Percentiles rank a stretch among this genome's conserved stretches.
Conservation (phyloP, 352 stramenopile species). For the Thalassiosira livingstoniorum region DNA sequence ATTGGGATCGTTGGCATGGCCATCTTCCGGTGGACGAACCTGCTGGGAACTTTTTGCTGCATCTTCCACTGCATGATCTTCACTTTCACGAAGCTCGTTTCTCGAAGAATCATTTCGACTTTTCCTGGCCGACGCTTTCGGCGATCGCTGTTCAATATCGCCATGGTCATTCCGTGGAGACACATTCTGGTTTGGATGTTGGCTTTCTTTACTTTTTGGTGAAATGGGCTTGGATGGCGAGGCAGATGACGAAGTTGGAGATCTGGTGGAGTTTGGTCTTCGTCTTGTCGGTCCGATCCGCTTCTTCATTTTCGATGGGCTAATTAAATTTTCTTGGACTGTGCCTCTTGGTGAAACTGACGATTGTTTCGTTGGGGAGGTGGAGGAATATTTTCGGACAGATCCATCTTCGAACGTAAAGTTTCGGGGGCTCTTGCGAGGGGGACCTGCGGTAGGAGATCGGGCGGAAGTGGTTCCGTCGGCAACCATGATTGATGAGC, state of each 20-base stretch:
- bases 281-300: background rate
- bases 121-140: background rate
- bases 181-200: background rate
- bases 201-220: background rate
- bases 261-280: background rate
- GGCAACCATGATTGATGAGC: conserved; percentile 14
- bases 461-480: conserved; percentile 1
- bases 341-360: background rate
- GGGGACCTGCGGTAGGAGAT: background rate
- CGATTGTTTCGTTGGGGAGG: background rate
- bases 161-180: background rate
- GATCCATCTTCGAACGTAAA: conserved; percentile 15
- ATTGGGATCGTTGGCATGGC: background rate
- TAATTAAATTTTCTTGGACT: conserved; percentile 42
- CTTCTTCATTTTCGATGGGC: conserved; percentile 45
- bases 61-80: background rate
- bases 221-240: background rate
- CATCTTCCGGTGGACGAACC: background rate
- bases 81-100: background rate
- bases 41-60: background rate
- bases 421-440: background rate
- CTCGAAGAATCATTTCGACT: background rate
- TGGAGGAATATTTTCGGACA: background rate
- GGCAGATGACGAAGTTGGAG: background rate
- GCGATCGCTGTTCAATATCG: background rate